Conservation (phyloP, 2,329 filamentous ascomycete genomes). For the Epichloe sibirici region DNA sequence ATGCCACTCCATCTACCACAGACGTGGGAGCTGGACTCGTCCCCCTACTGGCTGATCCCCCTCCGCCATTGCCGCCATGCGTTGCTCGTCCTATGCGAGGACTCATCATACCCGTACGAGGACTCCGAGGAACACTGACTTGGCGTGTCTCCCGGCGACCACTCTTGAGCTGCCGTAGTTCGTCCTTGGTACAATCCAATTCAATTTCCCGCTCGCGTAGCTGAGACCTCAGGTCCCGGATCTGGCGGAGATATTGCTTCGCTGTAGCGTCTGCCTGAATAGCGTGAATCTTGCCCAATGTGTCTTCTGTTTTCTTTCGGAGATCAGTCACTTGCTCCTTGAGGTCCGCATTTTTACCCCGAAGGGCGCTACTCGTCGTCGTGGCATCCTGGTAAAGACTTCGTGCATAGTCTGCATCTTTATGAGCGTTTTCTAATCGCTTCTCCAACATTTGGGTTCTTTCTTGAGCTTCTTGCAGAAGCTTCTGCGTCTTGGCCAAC, state of each 20-base stretch:
- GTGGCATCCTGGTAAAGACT: conserved; percentile 48
- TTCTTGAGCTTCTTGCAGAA: conserved; percentile 24
- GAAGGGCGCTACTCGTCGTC: conserved; percentile 31
- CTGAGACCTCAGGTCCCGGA: conserved; percentile 28
- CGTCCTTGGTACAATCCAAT: conserved; percentile 34
- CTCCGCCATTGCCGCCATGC: conserved; percentile 8
- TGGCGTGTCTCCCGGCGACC: conserved; percentile 43
- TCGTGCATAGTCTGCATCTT: conserved; percentile 44
- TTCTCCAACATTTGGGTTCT: conserved; percentile 29
- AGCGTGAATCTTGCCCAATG: conserved; percentile 33
- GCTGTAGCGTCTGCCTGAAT: conserved; percentile 28
- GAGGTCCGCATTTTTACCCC: conserved; percentile 34
- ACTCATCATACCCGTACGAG: conserved; percentile 41
- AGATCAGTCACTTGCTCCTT: conserved; percentile 29
- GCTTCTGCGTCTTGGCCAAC: conserved; percentile 16
- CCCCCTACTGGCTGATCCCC: conserved; percentile 33
- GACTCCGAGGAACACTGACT: conserved; percentile 44
- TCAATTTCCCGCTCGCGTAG: conserved; percentile 40
- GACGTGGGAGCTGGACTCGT: conserved; percentile 33
- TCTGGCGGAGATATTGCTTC: conserved; percentile 23
- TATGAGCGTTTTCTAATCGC: conserved; percentile 27
- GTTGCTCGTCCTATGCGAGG: conserved; percentile 25
- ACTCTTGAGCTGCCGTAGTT: conserved; percentile 34
- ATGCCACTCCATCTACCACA: conserved; percentile 16
- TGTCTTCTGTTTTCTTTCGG: conserved; percentile 29